phyloP scores from a whole-genome alignment of 257 asterid genomes.

The Mitragyna speciosa region DNA sequence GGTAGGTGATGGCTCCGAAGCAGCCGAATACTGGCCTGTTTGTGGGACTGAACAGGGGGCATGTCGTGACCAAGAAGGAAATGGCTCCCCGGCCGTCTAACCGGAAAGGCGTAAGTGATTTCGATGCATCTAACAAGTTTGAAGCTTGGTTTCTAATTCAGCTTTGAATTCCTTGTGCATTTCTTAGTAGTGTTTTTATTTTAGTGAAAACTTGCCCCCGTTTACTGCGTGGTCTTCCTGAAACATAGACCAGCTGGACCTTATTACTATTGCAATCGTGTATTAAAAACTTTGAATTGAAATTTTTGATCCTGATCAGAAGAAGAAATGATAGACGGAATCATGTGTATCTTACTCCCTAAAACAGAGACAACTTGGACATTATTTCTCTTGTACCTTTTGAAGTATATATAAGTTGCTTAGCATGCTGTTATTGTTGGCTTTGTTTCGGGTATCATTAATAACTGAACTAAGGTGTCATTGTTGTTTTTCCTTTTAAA shows the following conservation, averaged over 20 bases:
- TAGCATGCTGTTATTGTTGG: not conserved
- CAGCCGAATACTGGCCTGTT: conserved; percentile 68
- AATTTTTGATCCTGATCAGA: not conserved
- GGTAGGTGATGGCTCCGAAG: conserved; percentile 76
- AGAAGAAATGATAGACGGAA: not conserved
- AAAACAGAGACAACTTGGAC: too few relatives aligned
- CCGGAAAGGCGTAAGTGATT: conserved; percentile 73
- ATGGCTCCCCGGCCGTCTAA: conserved; percentile 82
- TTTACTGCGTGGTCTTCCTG: not conserved
- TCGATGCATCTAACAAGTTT: not conserved
- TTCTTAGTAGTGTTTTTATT: not conserved
- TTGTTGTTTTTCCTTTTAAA: not conserved
- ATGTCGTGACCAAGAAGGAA: conserved; percentile 79
- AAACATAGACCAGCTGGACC: not conserved
- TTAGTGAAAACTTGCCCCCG: not conserved
- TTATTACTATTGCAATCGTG: not conserved
- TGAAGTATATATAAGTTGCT: not conserved
- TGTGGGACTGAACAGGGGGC: conserved; percentile 82
- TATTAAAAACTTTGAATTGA: not conserved
- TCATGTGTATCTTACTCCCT: too few relatives aligned
- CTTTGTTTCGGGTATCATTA: not conserved
- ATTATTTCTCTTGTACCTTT: not conserved
- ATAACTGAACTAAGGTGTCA: not conserved
- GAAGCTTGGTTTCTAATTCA: not conserved
- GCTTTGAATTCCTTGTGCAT: not conserved